Conservation (phyloP, 1,284 basidiomycete species). For the Melampsora americana region DNA sequence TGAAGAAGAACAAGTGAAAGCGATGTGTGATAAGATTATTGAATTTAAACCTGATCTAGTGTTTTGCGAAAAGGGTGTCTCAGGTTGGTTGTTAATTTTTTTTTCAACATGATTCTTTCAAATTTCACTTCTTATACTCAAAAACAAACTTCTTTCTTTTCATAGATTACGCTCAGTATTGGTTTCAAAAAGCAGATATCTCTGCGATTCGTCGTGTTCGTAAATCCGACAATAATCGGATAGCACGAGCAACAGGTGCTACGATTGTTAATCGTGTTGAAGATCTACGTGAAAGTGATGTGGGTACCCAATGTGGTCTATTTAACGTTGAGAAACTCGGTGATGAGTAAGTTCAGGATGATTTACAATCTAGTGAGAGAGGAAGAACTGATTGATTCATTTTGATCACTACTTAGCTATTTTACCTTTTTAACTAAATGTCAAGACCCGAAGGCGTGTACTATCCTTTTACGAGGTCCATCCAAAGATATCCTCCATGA, state of each 20-base stretch:
- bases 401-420: slow-evolving; percentile 62
- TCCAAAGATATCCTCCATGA: slow-evolving; percentile 98
- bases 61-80: slow-evolving; percentile 96
- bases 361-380: not conserved
- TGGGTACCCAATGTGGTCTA: slow-evolving; percentile 87
- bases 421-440: slow-evolving; percentile 95
- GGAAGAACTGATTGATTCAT: not conserved
- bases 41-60: slow-evolving; percentile 94
- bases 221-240: slow-evolving; percentile 98
- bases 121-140: not conserved
- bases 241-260: slow-evolving; percentile 89
- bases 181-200: slow-evolving; percentile 81
- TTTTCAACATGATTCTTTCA: not conserved
- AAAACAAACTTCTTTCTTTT: not conserved
- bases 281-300: slow-evolving; percentile 83
- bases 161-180: slow-evolving; percentile 86
- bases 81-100: slow-evolving; percentile 64
- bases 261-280: slow-evolving; percentile 97
- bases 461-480: slow-evolving; percentile 94
- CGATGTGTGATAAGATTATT: slow-evolving; percentile 78
- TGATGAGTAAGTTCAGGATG: slow-evolving; percentile 68
- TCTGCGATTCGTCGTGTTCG: slow-evolving; percentile 89
- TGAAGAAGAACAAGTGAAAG: slow-evolving; percentile 95
- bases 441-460: slow-evolving; percentile 91
- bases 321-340: slow-evolving; percentile 97